Conservation (phyloP, 176 grass and related monocot genomes). For the Thalia dealbata region DNA sequence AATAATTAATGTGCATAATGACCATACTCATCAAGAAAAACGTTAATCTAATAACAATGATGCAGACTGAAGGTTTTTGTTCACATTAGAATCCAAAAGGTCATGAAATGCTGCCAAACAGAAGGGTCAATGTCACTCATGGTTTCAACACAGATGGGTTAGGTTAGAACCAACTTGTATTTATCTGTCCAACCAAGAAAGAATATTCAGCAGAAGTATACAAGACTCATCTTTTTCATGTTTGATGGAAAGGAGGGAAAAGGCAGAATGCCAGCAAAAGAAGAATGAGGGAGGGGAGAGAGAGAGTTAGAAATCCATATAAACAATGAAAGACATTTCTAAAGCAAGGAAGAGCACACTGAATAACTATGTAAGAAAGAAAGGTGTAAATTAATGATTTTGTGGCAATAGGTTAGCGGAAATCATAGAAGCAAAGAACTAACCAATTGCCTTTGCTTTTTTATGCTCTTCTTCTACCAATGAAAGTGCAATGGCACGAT, state of each 20-base stretch:
- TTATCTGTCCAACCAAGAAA: no score
- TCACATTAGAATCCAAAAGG: no score
- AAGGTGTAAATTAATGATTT: not conserved
- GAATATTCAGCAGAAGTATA: no score
- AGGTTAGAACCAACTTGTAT: no score
- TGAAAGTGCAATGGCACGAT: slow-evolving; percentile 89
- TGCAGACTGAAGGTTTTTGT: no score
- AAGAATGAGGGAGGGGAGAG: no score
- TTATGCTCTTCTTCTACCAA: slow-evolving; percentile 74
- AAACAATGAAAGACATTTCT: not conserved
- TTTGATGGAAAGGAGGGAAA: no score
- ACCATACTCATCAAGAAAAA: not conserved
- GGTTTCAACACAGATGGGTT: no score
- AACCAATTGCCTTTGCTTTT: slow-evolving; percentile 50
- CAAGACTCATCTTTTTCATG: no score
- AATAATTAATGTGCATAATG: not conserved
- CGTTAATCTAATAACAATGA: not conserved
- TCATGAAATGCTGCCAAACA: no score
- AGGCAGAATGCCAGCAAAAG: no score
- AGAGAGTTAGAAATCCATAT: not conserved
- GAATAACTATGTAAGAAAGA: not conserved
- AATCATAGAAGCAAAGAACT: slow-evolving; percentile 25
- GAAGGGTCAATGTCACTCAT: no score
- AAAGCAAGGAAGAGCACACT: not conserved
- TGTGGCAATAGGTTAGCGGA: not conserved